A percentile compares a stretch with the other conserved stretches of the same genome.
These are phyloP conservation scores for Chaetomium sp. DNA, from an alignment of 2,329 filamentous ascomycete genomes.

Conservation along the genomic window DNA sequence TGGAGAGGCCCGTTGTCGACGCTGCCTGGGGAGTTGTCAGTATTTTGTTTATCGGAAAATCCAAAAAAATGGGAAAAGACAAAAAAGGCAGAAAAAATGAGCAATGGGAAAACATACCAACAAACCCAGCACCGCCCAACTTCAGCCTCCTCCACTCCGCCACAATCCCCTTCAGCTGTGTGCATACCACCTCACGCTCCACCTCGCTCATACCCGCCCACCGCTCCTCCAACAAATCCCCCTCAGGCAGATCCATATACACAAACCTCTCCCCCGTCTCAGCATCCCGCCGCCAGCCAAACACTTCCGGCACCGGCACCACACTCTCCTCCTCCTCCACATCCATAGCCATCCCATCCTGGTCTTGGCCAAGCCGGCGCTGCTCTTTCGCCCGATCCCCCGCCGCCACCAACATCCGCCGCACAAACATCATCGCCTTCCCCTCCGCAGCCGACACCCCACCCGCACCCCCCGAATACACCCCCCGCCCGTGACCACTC, in stretches of 20 bases:
- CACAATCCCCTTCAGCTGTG: constrained; percentile 9
- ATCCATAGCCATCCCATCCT: no score
- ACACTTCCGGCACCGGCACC: constrained; percentile 18
- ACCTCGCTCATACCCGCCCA: constrained; percentile 10
- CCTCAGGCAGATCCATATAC: constrained; percentile 14
- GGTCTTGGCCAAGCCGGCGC: no score
- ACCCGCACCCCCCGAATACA: background rate
- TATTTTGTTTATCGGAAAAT: background rate
- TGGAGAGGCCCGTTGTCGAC: constrained; percentile 16
- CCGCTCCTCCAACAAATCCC: constrained; percentile 4
- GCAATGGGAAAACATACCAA: constrained; percentile 6
- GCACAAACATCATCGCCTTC: constrained; percentile 11
- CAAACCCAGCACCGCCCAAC: constrained; percentile 8
- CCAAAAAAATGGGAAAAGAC: background rate
- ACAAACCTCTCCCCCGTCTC: constrained; percentile 15
- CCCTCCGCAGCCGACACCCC: constrained; percentile 8
- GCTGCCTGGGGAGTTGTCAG: constrained; percentile 3
- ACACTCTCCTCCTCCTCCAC: no score
- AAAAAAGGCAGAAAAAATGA: background rate
- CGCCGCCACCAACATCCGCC: background rate
- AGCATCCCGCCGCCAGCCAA: constrained; percentile 18
- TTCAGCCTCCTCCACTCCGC: constrained; percentile 14
- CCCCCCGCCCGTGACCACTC: no score
- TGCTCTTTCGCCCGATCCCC: no score
- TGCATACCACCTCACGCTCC: constrained; percentile 9